Conservation (phyloP, 2,329 filamentous ascomycete genomes). For the Neofusicoccum ribis region DNA sequence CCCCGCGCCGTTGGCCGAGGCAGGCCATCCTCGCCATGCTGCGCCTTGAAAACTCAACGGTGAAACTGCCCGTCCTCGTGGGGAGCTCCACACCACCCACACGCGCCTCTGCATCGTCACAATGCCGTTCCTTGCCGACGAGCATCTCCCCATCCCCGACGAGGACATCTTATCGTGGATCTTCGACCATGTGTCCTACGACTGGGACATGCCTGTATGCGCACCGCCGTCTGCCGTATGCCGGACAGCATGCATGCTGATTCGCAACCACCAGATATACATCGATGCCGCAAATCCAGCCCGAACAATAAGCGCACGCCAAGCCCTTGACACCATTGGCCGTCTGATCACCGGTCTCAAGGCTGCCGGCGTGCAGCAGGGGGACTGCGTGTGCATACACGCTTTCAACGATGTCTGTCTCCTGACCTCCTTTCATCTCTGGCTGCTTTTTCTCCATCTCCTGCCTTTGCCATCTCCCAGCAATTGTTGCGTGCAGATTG, state of each 20-base stretch:
- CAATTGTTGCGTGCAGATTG: no score
- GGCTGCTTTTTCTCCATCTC: slow-evolving; percentile 25
- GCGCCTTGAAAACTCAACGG: no score
- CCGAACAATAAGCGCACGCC: slow-evolving; percentile 48
- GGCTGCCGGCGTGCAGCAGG: slow-evolving; percentile 48
- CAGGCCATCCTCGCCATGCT: no score
- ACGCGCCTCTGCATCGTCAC: no score
- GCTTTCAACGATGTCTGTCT: slow-evolving; percentile 55
- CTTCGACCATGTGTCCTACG: slow-evolving; percentile 32
- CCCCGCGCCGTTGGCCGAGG: no score
- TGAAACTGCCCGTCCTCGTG: no score
- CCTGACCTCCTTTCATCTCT: background rate
- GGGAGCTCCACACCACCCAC: no score
- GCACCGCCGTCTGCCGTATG: no score
- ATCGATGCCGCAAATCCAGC: slow-evolving; percentile 34
- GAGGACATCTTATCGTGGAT: slow-evolving; percentile 58
- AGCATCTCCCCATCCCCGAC: slow-evolving; percentile 41
- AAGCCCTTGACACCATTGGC: slow-evolving; percentile 40
- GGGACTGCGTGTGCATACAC: slow-evolving; percentile 57
- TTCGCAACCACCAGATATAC: no score
- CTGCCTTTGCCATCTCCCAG: no score
- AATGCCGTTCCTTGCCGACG: slow-evolving; percentile 8
- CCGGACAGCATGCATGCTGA: no score
- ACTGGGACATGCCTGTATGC: no score
- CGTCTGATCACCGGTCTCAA: slow-evolving; percentile 54